phyloP scores from a whole-genome alignment of 208 protist species.

The Strigomonas galati region DNA sequence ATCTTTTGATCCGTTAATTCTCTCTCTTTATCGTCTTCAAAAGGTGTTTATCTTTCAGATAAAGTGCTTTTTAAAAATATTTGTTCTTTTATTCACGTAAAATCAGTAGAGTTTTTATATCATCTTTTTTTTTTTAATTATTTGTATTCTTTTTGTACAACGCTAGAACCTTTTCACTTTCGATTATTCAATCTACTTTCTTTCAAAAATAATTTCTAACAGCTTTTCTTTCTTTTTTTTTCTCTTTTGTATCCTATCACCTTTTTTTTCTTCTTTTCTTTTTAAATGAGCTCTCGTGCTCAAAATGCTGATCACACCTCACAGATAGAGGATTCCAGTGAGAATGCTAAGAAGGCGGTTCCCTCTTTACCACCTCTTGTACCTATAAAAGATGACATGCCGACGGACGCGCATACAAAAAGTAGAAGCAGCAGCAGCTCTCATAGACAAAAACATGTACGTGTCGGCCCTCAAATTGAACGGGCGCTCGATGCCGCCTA shows the following conservation, averaged over 20 bases:
- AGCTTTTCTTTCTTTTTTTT: not conserved
- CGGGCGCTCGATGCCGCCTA: slow-evolving; percentile 1
- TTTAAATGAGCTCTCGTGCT: no score
- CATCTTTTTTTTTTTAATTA: slow-evolving; percentile 4
- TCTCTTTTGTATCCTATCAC: not conserved
- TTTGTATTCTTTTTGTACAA: not conserved
- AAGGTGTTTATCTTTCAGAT: no score
- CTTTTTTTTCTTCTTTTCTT: not conserved
- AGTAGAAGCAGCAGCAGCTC: no score
- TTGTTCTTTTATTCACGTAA: not conserved
- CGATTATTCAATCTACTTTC: slow-evolving; percentile 14
- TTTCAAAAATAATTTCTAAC: not conserved
- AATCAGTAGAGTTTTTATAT: not conserved
- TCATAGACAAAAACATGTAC: not conserved
- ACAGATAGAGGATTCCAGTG: no score
- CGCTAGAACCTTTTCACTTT: not conserved
- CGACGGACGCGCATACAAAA: no score
- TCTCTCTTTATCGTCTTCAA: not conserved
- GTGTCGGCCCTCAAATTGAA: slow-evolving; percentile 6
- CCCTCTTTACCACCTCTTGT: no score
- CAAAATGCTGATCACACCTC: no score
- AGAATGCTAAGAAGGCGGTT: no score
- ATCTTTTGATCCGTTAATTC: no score
- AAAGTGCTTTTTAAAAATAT: not conserved
- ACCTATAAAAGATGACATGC: no score